Evolutionary conservation across 257 asterid genomes (phyloP).

Genomic region (Solanum peruvianum): DNA sequence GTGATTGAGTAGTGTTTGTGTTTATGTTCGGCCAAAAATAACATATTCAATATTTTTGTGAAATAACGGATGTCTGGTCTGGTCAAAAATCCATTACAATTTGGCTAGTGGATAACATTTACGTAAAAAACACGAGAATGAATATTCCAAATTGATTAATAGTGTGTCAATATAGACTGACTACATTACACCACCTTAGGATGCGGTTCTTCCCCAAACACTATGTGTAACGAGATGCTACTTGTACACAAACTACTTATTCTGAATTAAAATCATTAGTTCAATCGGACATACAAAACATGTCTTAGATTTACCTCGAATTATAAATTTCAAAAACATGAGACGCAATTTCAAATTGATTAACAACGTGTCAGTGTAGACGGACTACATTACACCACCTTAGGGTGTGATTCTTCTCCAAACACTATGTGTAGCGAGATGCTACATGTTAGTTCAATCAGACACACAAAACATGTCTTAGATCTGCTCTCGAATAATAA

Average conservation of each 20-base stretch:
- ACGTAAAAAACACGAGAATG: rapidly evolving
- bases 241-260: neutral
- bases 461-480: too few relatives aligned
- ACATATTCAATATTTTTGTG: neutral
- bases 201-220: rapidly evolving
- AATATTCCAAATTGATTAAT: neutral
- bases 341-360: neutral
- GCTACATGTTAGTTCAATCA: neutral
- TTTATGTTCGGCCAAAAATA: neutral
- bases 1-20: neutral
- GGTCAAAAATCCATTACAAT: neutral
- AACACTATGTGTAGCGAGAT: neutral
- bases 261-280: neutral
- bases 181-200: neutral
- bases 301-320: too few relatives aligned
- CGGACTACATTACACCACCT: neutral
- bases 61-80: neutral
- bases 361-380: neutral
- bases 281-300: neutral
- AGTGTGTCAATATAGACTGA: neutral
- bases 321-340: neutral
- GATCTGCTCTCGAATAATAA: too few relatives aligned
- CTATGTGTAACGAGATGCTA: neutral
- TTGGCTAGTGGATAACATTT: neutral
- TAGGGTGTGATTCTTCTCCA: neutral